Conservation (phyloP, 2,329 filamentous ascomycete genomes). For the Anthostomella pinea region DNA sequence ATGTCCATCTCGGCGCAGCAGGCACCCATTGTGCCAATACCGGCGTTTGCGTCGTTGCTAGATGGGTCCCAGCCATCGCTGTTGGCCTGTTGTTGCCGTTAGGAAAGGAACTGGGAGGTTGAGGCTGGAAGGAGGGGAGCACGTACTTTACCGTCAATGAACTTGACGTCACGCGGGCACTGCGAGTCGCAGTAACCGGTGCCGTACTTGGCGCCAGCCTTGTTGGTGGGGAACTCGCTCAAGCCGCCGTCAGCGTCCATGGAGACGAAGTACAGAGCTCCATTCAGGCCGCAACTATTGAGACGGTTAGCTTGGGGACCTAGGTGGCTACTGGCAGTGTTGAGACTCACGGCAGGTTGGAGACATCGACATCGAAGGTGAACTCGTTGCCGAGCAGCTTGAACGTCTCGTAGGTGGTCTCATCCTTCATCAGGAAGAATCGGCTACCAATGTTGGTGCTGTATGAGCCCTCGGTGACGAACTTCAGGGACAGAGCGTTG, state of each 20-base stretch:
- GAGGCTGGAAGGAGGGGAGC: not conserved
- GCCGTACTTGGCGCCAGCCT: slow-evolving; percentile 51
- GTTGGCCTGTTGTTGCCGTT: slow-evolving; percentile 35
- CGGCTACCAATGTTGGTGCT: slow-evolving; percentile 42
- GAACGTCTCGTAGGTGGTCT: slow-evolving; percentile 55
- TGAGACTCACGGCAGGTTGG: slow-evolving; percentile 40
- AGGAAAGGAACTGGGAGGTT: not conserved
- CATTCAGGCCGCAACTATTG: slow-evolving; percentile 56
- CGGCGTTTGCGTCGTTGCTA: slow-evolving; percentile 47
- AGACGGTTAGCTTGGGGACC: not conserved
- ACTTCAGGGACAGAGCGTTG: slow-evolving; percentile 46
- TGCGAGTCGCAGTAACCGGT: slow-evolving; percentile 54
- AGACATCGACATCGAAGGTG: slow-evolving; percentile 62
- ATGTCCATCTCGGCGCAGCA: slow-evolving; percentile 59
- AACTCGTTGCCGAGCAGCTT: slow-evolving; percentile 59
- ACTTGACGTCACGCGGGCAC: slow-evolving; percentile 48
- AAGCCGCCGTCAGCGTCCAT: slow-evolving; percentile 54
- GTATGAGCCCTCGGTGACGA: slow-evolving; percentile 46
- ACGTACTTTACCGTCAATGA: slow-evolving; percentile 42
- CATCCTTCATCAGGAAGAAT: slow-evolving; percentile 55
- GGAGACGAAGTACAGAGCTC: slow-evolving; percentile 55
- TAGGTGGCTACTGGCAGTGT: not conserved
- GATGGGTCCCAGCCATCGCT: slow-evolving; percentile 46
- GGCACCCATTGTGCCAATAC: slow-evolving; percentile 45
- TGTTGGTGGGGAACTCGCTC: slow-evolving; percentile 42